Conservation (phyloP, 768 basidiomycete genomes). For the Hygrocybe coccinea region DNA sequence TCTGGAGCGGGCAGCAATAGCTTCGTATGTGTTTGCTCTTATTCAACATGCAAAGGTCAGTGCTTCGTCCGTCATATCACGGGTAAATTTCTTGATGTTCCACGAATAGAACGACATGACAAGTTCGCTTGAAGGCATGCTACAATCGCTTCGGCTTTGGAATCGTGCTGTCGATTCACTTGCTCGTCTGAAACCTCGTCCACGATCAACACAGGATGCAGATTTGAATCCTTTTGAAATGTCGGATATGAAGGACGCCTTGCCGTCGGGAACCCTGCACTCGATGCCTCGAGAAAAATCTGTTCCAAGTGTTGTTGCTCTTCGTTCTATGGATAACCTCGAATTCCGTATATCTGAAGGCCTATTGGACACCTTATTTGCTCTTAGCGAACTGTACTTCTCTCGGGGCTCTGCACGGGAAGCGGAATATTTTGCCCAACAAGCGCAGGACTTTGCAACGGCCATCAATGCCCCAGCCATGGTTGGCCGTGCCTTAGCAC, state of each 20-base stretch:
- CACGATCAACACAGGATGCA: slow-evolving; percentile 18
- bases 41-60: slow-evolving; percentile 65
- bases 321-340: slow-evolving; percentile 45
- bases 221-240: slow-evolving; percentile 61
- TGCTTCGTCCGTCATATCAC: neutral
- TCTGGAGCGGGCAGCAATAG: slow-evolving; percentile 69
- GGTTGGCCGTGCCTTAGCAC: slow-evolving; percentile 58
- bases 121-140: slow-evolving; percentile 49
- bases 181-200: slow-evolving; percentile 48
- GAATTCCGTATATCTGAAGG: slow-evolving; percentile 78
- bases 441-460: slow-evolving; percentile 68
- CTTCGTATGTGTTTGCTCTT: slow-evolving; percentile 60
- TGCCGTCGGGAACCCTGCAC: slow-evolving; percentile 28
- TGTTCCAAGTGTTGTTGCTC: slow-evolving; percentile 23
- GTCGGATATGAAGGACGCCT: slow-evolving; percentile 38
- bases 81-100: neutral
- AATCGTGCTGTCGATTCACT: slow-evolving; percentile 72
- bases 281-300: slow-evolving; percentile 17
- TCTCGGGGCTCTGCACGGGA: slow-evolving; percentile 78
- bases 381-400: slow-evolving; percentile 60
- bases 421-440: slow-evolving; percentile 77
- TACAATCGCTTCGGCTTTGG: slow-evolving; percentile 74
- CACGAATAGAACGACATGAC: slow-evolving; percentile 53
- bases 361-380: slow-evolving; percentile 60
- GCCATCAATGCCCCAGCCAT: slow-evolving; percentile 63